Conservation (phyloP, 768 basidiomycete species). For the Xerocomellus dryophilus region DNA sequence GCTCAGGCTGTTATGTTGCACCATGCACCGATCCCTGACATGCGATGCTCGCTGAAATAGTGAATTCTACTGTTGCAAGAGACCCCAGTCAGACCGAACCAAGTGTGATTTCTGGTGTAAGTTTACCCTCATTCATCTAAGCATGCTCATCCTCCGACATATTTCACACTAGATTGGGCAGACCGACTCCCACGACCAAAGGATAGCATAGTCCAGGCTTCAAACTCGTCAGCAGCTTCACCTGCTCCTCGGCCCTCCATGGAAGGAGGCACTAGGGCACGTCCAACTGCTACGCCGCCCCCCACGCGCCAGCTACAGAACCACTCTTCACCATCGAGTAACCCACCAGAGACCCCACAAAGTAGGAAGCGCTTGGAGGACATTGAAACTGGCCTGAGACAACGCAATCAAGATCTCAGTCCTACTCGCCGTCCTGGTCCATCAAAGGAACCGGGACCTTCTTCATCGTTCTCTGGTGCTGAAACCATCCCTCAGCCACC, state of each 20-base stretch:
- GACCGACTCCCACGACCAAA: constrained; percentile 21
- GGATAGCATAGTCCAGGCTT: background rate
- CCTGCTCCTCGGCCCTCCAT: background rate
- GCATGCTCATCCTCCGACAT: background rate
- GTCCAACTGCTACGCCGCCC: background rate
- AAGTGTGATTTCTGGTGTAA: constrained; percentile 41
- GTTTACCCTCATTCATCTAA: background rate
- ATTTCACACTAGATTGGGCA: constrained; percentile 32
- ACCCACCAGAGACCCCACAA: constrained; percentile 4
- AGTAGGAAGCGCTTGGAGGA: constrained; percentile 10
- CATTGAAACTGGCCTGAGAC: constrained; percentile 18
- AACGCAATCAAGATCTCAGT: constrained; percentile 13
- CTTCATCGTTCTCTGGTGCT: background rate
- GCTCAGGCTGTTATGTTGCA: background rate
- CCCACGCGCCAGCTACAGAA: background rate
- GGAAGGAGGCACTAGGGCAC: background rate
- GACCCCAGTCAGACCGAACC: constrained; percentile 4
- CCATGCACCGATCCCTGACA: constrained; percentile 2
- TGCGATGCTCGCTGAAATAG: constrained; percentile 12
- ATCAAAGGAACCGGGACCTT: constrained; percentile 3
- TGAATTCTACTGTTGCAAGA: constrained; percentile 42
- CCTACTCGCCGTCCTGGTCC: constrained; percentile 5
- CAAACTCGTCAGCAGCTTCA: background rate
- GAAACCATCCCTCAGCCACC: constrained; percentile 18
- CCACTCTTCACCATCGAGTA: background rate